These are phyloP conservation scores for Conringia planisiliqua DNA, from an alignment of 345 rosid species.

Conservation along the genomic window DNA sequence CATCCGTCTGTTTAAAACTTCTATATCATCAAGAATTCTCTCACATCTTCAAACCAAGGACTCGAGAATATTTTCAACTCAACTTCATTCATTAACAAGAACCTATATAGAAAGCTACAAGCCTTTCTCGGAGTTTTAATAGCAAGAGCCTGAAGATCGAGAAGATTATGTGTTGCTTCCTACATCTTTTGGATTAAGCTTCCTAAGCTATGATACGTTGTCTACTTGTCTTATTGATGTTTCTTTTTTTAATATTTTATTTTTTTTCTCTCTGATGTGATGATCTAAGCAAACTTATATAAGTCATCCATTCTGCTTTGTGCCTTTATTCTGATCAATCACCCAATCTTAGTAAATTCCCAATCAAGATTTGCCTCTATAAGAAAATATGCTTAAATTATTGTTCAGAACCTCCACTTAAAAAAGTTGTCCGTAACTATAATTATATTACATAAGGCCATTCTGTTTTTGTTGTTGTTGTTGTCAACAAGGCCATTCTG, in stretches of 20 bases:
- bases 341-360: neutral
- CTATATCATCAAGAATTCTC: neutral
- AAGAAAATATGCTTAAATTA: neutral
- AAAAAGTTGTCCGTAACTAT: neutral
- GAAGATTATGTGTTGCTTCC: neutral
- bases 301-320: neutral
- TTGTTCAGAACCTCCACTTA: neutral
- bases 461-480: too few relatives aligned
- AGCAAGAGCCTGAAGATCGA: neutral
- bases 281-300: neutral
- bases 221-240: neutral
- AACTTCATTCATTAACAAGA: neutral
- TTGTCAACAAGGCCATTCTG: neutral
- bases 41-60: neutral
- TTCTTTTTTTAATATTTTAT: neutral
- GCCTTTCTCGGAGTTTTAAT: neutral
- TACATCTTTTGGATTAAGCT: neutral
- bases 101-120: neutral
- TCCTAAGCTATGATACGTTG: neutral
- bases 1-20: neutral
- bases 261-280: neutral
- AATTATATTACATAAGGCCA: neutral
- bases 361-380: conserved; percentile 2
- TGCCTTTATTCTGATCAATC: conserved; percentile 6
- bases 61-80: neutral